A percentile compares a stretch with the other conserved stretches of the same genome.
These are phyloP conservation scores for Fistulifera pelliculosa DNA, from an alignment of 108 stramenopile species.

Conservation along the genomic window DNA sequence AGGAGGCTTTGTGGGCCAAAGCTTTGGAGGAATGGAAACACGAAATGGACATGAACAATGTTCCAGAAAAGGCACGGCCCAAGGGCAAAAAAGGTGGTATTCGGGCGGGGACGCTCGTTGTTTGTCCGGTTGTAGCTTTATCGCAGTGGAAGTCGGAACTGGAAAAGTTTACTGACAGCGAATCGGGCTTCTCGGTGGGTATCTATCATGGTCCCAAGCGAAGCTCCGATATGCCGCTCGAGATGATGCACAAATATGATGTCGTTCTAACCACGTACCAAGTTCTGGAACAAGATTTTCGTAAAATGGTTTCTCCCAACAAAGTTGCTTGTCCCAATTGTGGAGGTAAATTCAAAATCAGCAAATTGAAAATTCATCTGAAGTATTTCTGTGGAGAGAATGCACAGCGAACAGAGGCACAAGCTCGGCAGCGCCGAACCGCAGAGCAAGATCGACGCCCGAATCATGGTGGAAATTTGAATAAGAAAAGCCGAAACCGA, in stretches of 20 bases:
- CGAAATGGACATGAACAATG: constrained; percentile 73
- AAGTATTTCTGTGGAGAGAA: constrained; percentile 95
- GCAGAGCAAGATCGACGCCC: too few species aligned
- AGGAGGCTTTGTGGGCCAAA: constrained; percentile 62
- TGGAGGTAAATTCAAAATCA: constrained; percentile 31
- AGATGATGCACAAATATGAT: constrained; percentile 80
- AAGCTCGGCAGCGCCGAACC: constrained; percentile 69
- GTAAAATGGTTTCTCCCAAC: constrained; percentile 88
- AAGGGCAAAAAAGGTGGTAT: constrained; percentile 29
- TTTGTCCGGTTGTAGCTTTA: constrained; percentile 94
- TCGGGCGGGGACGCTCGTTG: constrained; percentile 85
- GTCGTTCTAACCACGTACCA: constrained; percentile 97
- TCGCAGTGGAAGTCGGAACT: constrained; percentile 96
- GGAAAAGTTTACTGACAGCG: constrained; percentile 71
- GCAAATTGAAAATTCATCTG: constrained; percentile 81
- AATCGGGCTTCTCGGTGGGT: constrained; percentile 64
- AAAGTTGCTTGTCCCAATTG: constrained; percentile 48
- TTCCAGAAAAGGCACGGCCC: constrained; percentile 40
- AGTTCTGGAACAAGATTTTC: constrained; percentile 88
- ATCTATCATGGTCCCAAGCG: constrained; percentile 91
- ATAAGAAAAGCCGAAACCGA: constrained; percentile 2
- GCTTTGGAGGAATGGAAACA: constrained; percentile 45
- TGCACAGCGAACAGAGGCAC: constrained; percentile 87
- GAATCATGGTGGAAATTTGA: constrained; percentile 3
- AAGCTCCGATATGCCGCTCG: constrained; percentile 43